Base-by-base conservation (phyloP, 306 rosid genomes). In the Lupinus albus region DNA sequence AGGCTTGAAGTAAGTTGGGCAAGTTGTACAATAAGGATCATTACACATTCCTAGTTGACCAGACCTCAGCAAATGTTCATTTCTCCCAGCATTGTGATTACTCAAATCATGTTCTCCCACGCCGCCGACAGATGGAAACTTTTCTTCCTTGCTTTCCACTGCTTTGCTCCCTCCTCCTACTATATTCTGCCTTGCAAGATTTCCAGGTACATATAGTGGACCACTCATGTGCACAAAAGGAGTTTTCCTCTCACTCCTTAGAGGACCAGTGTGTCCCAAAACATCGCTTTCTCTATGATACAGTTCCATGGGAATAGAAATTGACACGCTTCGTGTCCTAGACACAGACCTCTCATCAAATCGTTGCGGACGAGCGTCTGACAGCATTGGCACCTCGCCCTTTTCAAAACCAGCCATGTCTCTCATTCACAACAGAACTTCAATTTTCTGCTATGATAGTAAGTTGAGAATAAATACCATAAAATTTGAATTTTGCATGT, bases 21-120 rank as follows among this genome's bases (percentile, higher is more conserved):
- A 92, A 55, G 84, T 84, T 9, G 90, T 89, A 74, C 97, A 92
- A 66, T 84, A 92, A 16, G 97, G 96, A 82, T 92, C 97, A 70
- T 79, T 84, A 70, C 97, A 92, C 95, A 85, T 78, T 59, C 97
- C 97, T 79, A 92, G 55, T 58, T 68, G 96, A 70, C 97, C 97
- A 67, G 97, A 92, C 83, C 85, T 87, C 54, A 85, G 68, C 56
- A 92, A 83, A 66, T 87, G 96, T 68, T 89, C 95, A 59, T 87
- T 92, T 73, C 65, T 82, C n/a, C 57, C 67, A 25, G 73, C 70
- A 76, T 77, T 69, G 67, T 71, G 78, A 15, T 75, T 45, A 45
- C 35, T 75, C 86, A 82, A 75, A 60, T 76, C 89, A 64, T 69
- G 21, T 78, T 69, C 74, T 13, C 36, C 42, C 49, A 12, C 73